Conservation (phyloP, 1,139 yeast species). For the Geotrichum bryndzae region DNA sequence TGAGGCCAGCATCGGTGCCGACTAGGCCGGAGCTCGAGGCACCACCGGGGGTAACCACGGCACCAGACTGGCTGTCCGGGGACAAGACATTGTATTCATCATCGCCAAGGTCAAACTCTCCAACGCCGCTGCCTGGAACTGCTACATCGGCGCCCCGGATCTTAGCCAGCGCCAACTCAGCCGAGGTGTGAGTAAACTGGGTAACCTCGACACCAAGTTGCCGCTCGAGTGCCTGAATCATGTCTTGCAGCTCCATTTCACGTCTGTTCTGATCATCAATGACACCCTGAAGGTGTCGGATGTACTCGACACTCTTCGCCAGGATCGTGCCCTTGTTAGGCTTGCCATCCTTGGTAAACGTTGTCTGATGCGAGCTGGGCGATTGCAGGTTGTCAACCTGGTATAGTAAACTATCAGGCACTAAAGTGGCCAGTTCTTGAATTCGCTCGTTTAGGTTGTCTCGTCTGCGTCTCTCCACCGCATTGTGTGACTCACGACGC, state of each 20-base stretch:
- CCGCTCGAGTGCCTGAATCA: constrained; percentile 49
- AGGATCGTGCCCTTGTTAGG: constrained; percentile 92
- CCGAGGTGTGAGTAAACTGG: constrained; percentile 64
- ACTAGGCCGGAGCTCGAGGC: neutral
- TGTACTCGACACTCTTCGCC: constrained; percentile 78
- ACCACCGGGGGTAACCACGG: neutral
- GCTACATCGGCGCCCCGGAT: constrained; percentile 36
- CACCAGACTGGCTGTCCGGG: neutral
- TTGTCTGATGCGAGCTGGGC: constrained; percentile 19
- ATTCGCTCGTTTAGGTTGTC: constrained; percentile 88
- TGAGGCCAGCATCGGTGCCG: neutral
- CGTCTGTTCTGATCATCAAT: constrained; percentile 64
- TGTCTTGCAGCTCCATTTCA: constrained; percentile 67
- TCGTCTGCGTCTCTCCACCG: constrained; percentile 61
- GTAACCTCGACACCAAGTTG: constrained; percentile 40
- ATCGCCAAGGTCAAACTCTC: neutral
- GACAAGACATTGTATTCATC: neutral
- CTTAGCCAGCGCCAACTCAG: constrained; percentile 67
- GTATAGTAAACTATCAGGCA: constrained; percentile 58
- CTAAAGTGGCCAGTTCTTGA: constrained; percentile 65
- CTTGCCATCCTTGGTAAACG: constrained; percentile 75
- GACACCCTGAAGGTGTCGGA: constrained; percentile 62
- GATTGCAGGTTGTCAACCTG: constrained; percentile 15
- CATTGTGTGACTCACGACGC: constrained; percentile 42
- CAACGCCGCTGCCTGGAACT: neutral